Conservation (phyloP, 2,329 filamentous ascomycete genomes). For the Hansfordia pulvinata region DNA sequence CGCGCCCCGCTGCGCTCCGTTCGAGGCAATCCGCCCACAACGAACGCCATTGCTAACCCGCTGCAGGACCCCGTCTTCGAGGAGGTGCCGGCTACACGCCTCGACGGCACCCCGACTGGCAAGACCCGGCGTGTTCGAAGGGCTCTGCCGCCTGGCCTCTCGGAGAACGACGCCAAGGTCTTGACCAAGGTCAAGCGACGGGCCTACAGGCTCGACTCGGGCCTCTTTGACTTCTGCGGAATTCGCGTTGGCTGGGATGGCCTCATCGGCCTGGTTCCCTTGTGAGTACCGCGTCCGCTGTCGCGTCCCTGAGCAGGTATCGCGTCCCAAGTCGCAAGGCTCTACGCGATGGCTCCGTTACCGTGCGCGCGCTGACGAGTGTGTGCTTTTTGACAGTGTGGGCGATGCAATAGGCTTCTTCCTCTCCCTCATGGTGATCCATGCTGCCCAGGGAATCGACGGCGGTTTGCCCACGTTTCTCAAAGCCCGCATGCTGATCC, state of each 20-base stretch:
- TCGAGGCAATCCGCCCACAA: conserved; percentile 19
- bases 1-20: conserved; percentile 7
- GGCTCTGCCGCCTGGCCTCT: conserved; percentile 70
- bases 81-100: conserved; percentile 58
- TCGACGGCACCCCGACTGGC: conserved; percentile 48
- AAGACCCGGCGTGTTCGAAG: conserved; percentile 79
- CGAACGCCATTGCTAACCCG: conserved; percentile 7
- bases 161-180: conserved; percentile 65
- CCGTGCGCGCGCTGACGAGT: conserved; percentile 5
- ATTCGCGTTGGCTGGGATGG: conserved; percentile 82
- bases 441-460: conserved; percentile 58
- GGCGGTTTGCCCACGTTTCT: conserved; percentile 56
- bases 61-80: conserved; percentile 82
- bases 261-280: conserved; percentile 72
- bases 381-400: conserved; percentile 30
- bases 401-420: conserved; percentile 65
- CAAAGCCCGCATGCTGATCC: conserved; percentile 62
- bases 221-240: conserved; percentile 68
- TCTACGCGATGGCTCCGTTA: too few species aligned
- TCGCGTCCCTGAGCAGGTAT: background rate
- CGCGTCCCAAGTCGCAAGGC: too few species aligned
- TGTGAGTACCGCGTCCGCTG: conserved; percentile 36
- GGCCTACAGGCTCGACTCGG: conserved; percentile 77
- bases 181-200: conserved; percentile 76
- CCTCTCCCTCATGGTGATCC: conserved; percentile 63